These are phyloP conservation scores for Aureobasidium sp. DNA, from an alignment of 2,329 filamentous ascomycete genomes.

Conservation along the genomic window DNA sequence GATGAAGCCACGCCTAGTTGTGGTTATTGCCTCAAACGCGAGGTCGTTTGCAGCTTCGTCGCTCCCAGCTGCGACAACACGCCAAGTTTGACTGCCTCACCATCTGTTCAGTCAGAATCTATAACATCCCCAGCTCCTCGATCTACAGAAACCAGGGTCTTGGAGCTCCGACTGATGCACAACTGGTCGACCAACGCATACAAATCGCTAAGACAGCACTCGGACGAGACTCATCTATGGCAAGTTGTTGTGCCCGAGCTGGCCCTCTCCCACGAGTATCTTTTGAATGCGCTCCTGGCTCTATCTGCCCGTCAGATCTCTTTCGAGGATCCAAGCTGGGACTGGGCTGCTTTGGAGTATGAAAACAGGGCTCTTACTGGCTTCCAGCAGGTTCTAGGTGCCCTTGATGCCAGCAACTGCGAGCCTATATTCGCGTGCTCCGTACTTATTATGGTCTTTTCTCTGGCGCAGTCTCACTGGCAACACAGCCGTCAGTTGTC, in stretches of 20 bases:
- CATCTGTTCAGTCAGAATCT: background rate
- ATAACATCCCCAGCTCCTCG: background rate
- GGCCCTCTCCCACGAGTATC: background rate
- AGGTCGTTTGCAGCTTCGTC: constrained; percentile 4
- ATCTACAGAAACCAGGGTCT: background rate
- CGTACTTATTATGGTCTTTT: background rate
- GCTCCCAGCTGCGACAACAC: background rate
- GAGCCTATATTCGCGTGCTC: background rate
- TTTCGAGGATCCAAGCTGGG: background rate
- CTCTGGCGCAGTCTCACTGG: background rate
- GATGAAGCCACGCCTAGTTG: constrained; percentile 15
- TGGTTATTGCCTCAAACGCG: constrained; percentile 12
- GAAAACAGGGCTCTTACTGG: background rate
- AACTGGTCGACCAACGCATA: constrained; percentile 1
- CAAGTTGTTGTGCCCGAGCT: background rate
- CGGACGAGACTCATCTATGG: background rate
- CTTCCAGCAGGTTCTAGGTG: background rate
- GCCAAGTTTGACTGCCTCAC: background rate
- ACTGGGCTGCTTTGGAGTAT: constrained; percentile 3
- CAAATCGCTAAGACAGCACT: background rate
- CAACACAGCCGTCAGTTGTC: background rate
- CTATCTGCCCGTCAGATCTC: background rate
- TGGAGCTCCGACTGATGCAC: background rate
- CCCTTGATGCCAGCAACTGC: background rate
- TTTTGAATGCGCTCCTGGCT: background rate